Evolutionary conservation across 73 alveolate genomes (phyloP).

Genomic region (Stentor coeruleus): DNA sequence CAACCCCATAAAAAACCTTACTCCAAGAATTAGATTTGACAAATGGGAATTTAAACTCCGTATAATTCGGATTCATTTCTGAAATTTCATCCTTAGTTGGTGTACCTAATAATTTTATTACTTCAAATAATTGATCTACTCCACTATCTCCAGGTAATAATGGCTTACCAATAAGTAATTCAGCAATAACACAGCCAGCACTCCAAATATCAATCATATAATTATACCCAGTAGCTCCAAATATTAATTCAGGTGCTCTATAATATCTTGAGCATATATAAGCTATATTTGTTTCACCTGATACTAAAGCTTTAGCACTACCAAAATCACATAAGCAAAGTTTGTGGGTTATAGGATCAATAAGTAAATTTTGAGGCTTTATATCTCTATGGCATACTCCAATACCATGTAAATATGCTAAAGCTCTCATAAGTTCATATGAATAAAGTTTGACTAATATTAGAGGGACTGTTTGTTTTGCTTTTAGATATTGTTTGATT

Average conservation of each 20-base stretch:
- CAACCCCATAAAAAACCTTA: constrained; percentile 43
- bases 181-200: constrained; percentile 92
- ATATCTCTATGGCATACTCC: constrained; percentile 83
- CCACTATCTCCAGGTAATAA: constrained; percentile 87
- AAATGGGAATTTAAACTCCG: constrained; percentile 75
- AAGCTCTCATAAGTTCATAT: constrained; percentile 82
- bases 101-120: constrained; percentile 88
- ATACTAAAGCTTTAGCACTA: constrained; percentile 63
- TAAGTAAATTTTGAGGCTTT: constrained; percentile 75
- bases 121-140: constrained; percentile 82
- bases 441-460: constrained; percentile 83
- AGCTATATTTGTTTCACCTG: constrained; percentile 40
- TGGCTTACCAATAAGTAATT: constrained; percentile 77
- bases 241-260: constrained; percentile 69
- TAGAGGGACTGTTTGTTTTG: constrained; percentile 66
- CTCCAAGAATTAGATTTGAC: constrained; percentile 63
- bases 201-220: constrained; percentile 76
- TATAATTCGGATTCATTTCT: constrained; percentile 85
- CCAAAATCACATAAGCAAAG: constrained; percentile 84
- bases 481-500: constrained; percentile 72
- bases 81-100: constrained; percentile 78
- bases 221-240: constrained; percentile 54
- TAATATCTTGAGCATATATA: constrained; percentile 60
- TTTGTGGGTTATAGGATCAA: constrained; percentile 59
- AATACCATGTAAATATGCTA: constrained; percentile 75